phyloP scores from a whole-genome alignment of 2,329 filamentous ascomycete species.

The Beauveria rudraprayagi region DNA sequence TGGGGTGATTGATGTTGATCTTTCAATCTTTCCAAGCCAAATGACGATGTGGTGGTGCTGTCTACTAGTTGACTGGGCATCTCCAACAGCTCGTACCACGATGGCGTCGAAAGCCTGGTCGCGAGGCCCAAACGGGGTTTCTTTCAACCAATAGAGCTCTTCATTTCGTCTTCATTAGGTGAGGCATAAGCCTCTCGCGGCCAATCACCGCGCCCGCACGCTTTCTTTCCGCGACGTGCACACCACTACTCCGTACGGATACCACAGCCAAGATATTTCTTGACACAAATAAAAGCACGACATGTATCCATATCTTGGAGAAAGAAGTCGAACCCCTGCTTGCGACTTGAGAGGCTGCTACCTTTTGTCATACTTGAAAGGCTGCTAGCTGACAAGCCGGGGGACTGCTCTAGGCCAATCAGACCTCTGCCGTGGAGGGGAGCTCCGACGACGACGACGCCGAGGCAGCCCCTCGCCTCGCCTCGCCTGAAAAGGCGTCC shows the following conservation, averaged over 20 bases:
- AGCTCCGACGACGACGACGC: neutral
- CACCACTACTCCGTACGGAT: neutral
- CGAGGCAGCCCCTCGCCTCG: neutral
- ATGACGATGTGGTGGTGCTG: neutral
- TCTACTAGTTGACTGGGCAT: neutral
- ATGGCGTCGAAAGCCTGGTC: neutral
- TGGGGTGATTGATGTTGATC: neutral
- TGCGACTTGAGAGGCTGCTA: too few relatives aligned
- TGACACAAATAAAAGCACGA: too few relatives aligned
- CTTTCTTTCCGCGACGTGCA: neutral
- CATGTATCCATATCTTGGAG: too few relatives aligned
- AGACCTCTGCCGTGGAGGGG: neutral
- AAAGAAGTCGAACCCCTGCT: too few relatives aligned
- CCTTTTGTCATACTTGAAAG: too few relatives aligned
- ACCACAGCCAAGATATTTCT: neutral
- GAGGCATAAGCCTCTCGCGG: slow-evolving; percentile 1
- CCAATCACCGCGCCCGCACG: slow-evolving; percentile 2
- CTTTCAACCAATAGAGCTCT: neutral
- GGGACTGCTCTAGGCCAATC: neutral
- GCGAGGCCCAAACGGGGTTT: neutral
- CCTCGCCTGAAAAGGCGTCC: neutral
- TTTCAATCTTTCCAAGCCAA: neutral
- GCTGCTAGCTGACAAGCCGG: neutral
- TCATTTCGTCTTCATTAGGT: neutral
- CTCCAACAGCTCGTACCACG: neutral